Evolutionary conservation across 2,329 filamentous ascomycete genomes (phyloP), one percentile per base, ranked within the genome.

Genomic region (Sporothrix brunneoviolacea): DNA sequence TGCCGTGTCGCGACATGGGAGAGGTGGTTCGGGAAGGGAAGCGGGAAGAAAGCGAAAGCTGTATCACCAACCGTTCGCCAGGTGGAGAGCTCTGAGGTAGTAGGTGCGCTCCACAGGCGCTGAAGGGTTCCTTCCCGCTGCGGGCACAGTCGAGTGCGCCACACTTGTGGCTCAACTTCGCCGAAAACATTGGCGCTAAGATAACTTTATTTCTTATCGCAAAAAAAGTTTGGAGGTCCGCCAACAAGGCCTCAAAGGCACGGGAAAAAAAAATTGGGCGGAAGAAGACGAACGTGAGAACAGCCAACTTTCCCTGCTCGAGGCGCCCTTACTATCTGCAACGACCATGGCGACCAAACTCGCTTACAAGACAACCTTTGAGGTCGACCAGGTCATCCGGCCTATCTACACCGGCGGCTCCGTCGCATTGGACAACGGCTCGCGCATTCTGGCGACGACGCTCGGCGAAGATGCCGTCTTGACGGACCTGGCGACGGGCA

Each of bases 381-480:
- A 94, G 63, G 80, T 86, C 52, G 79, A 79, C 57, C 82, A 86
- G 62, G 87, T 89, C 42, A 86, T 98, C 50, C 87, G 90, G 60
- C 93, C 93, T 18, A 91, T 97, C 44, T 96, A 93, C 64, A 95
- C 91, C 2, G 93, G 93, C 49, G 93, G 93, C 38, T 85, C 87
- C 57, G 83, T 95, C 53, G 83, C 88, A 27, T 78, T 97, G 54
- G 89, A 91, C 72, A 80, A 83, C 65, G 81, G 82, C 69, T 90
- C 90, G 46, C 80, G 81, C 60, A 80, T 97, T 56, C 76, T 98
- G 49, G 91, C 90, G 38, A 90, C 90, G 21, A 90, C 87, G 32
- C 72, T 97, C n/a, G 90, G 88, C 32, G 93, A 98, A 66, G 89
- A 96, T 78, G 91, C 83, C 16, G 72, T 97, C 48, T 73, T 98